Conservation (phyloP, 2,329 filamentous ascomycete genomes). For the Whalleya microplaca region DNA sequence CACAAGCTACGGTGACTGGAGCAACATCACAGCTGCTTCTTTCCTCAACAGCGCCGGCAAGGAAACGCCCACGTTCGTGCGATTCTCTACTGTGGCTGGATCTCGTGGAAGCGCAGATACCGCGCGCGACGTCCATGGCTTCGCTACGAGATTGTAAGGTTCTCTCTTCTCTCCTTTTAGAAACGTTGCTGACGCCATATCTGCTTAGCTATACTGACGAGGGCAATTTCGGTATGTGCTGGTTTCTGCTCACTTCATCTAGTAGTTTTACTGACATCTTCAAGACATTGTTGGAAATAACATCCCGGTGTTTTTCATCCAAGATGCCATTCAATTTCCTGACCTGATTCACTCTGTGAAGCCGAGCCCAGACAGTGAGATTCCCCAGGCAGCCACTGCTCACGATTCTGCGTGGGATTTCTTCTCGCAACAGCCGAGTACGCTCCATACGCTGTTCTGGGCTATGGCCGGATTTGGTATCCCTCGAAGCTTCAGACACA, state of each 20-base stretch:
- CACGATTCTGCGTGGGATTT: conserved; percentile 58
- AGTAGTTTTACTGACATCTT: conserved; percentile 9
- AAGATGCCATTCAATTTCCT: conserved; percentile 53
- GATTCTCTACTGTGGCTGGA: conserved; percentile 66
- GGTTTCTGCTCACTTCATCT: conserved; percentile 8
- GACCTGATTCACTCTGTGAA: conserved; percentile 51
- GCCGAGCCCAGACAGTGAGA: conserved; percentile 46
- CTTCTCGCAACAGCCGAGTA: conserved; percentile 47
- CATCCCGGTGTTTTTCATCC: conserved; percentile 49
- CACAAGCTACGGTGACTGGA: conserved; percentile 62
- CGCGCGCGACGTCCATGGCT: conserved; percentile 66
- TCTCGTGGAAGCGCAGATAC: conserved; percentile 63
- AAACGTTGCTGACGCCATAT: conserved; percentile 12
- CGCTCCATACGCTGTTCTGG: conserved; percentile 53
- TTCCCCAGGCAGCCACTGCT: conserved; percentile 50
- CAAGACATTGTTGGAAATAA: conserved; percentile 55
- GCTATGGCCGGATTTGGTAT: conserved; percentile 57
- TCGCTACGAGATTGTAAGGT: conserved; percentile 58
- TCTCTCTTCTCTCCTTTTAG: neutral
- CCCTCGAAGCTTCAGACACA: conserved; percentile 53
- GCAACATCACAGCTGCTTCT: conserved; percentile 64
- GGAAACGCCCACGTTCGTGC: conserved; percentile 59
- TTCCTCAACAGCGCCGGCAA: conserved; percentile 58
- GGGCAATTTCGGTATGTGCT: conserved; percentile 62
- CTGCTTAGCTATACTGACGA: conserved; percentile 59